Percentiles rank a stretch among this genome's conserved stretches.
Conservation (phyloP, 1,139 yeast genomes). For the Debaryomyces coudertii region DNA sequence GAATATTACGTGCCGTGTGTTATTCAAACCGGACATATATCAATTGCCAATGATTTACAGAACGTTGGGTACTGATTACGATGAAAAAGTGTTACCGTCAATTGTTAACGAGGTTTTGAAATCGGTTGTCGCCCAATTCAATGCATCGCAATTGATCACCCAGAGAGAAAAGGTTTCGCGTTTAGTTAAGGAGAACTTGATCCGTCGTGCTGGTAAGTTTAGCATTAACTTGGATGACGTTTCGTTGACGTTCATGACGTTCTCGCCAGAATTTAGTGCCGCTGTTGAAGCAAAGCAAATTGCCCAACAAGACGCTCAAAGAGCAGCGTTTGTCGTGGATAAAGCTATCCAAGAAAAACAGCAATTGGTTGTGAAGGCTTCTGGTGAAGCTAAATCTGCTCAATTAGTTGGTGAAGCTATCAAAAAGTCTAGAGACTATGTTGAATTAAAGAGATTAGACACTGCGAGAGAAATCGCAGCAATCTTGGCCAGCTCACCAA, state of each 20-base stretch:
- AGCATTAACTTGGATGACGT: constrained; percentile 91
- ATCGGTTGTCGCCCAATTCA: constrained; percentile 96
- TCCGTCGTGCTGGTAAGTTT: constrained; percentile 90
- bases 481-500: constrained; percentile 84
- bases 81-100: constrained; percentile 94
- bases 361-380: constrained; percentile 92
- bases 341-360: constrained; percentile 98
- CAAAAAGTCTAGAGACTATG: constrained; percentile 92
- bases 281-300: constrained; percentile 99
- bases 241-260: constrained; percentile 92
- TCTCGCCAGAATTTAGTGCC: constrained; percentile 94
- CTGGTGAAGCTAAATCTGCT: constrained; percentile 98
- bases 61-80: constrained; percentile 92
- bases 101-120: constrained; percentile 96
- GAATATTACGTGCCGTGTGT: constrained; percentile 94
- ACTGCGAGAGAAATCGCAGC: constrained; percentile 96
- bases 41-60: constrained; percentile 85
- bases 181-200: constrained; percentile 85
- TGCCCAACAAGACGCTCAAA: constrained; percentile 99
- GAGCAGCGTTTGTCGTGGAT: constrained; percentile 96
- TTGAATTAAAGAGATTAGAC: constrained; percentile 93
- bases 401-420: constrained; percentile 98
- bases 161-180: constrained; percentile 96
- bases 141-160: constrained; percentile 95
- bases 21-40: constrained; percentile 81